A percentile compares a stretch with the other conserved stretches of the same genome.
Evolutionary conservation across 768 basidiomycete species (phyloP).

Genomic region (Amanita subjunquillea): DNA sequence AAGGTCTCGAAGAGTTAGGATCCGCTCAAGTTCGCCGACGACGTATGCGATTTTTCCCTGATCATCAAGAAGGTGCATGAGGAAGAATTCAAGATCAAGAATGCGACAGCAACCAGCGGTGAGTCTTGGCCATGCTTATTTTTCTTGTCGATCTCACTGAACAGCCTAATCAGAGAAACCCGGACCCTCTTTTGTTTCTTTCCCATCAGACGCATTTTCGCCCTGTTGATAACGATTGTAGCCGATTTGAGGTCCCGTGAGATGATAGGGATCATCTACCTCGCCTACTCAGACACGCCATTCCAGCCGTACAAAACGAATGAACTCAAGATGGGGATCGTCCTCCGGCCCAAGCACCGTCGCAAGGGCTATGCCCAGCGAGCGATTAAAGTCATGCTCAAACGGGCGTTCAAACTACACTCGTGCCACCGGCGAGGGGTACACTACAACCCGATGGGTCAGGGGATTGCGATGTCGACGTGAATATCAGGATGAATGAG

Average conservation of each 20-base stretch:
- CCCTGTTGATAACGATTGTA: too few relatives aligned
- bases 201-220: too few relatives aligned
- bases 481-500: too few relatives aligned
- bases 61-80: conserved; percentile 14
- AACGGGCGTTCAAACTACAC: conserved; percentile 34
- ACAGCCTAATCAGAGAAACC: neutral
- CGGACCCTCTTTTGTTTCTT: neutral
- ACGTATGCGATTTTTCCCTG: conserved; percentile 30
- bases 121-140: neutral
- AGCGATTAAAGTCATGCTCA: conserved; percentile 33
- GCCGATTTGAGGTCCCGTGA: neutral
- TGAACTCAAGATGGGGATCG: conserved; percentile 49
- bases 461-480: too few relatives aligned
- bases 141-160: neutral
- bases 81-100: neutral
- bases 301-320: conserved; percentile 21
- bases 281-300: conserved; percentile 19
- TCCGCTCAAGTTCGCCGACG: conserved; percentile 28
- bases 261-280: conserved; percentile 34
- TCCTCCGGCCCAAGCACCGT: conserved; percentile 27
- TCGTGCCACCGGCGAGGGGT: conserved; percentile 31
- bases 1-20: conserved; percentile 29
- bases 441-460: too few relatives aligned
- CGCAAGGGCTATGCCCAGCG: conserved; percentile 33
- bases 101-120: too few relatives aligned